phyloP scores from a whole-genome alignment of 1,139 yeast genomes.

The Suhomyces choctaworum region DNA sequence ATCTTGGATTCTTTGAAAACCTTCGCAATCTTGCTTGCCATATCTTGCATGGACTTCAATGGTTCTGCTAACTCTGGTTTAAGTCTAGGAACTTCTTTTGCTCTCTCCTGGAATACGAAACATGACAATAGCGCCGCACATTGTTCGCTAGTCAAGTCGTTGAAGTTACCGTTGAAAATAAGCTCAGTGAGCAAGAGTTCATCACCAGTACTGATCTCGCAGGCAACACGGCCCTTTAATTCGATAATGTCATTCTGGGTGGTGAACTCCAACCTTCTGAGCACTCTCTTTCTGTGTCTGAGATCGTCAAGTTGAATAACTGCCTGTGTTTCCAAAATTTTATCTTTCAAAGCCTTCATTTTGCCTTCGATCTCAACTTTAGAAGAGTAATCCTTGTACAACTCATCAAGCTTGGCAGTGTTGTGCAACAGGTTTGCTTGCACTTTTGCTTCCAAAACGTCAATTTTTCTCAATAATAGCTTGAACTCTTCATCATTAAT shows the following conservation, averaged over 20 bases:
- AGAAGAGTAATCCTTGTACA: conserved; percentile 62
- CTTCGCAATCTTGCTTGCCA: conserved; percentile 88
- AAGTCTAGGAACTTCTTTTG: conserved; percentile 82
- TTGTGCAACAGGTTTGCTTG: conserved; percentile 68
- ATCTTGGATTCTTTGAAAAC: conserved; percentile 86
- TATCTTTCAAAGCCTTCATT: conserved; percentile 59
- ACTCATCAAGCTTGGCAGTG: conserved; percentile 59
- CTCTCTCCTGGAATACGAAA: conserved; percentile 95
- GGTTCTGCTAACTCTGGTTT: conserved; percentile 91
- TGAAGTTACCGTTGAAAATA: conserved; percentile 92
- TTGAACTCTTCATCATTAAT: conserved; percentile 78
- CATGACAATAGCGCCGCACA: conserved; percentile 91
- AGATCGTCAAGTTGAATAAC: conserved; percentile 92
- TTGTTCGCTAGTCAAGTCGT: conserved; percentile 82
- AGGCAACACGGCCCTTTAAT: conserved; percentile 90
- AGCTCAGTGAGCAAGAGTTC: conserved; percentile 86
- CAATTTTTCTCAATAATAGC: conserved; percentile 69
- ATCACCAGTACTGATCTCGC: conserved; percentile 95
- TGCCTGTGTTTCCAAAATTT: conserved; percentile 81
- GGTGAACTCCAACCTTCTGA: conserved; percentile 79
- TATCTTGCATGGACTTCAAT: conserved; percentile 77
- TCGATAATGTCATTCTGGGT: conserved; percentile 85
- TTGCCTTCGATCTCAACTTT: conserved; percentile 66
- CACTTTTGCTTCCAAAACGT: conserved; percentile 75
- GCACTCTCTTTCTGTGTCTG: conserved; percentile 86